These are phyloP conservation scores for Colletotrichum noveboracense DNA, from an alignment of 2,329 filamentous ascomycete genomes.

Conservation along the genomic window DNA sequence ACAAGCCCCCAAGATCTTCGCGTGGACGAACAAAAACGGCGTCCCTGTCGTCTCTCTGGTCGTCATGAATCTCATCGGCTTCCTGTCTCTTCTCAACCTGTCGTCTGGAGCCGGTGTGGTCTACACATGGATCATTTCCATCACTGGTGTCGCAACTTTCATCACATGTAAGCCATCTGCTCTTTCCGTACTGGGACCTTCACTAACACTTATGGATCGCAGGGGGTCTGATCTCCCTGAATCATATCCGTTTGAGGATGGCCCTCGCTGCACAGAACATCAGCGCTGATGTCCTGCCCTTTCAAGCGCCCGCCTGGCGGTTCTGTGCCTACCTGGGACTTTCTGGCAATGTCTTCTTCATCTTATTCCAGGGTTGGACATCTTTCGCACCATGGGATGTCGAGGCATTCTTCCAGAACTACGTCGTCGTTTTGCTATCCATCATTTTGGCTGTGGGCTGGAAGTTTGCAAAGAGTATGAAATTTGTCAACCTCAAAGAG, in stretches of 20 bases:
- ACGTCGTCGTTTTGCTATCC: not conserved
- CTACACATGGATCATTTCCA: not conserved
- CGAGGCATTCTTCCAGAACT: not conserved
- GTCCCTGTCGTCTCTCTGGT: slow-evolving; percentile 28
- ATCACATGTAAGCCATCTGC: not conserved
- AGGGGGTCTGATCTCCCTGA: not conserved
- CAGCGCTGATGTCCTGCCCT: not conserved
- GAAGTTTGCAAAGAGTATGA: not conserved
- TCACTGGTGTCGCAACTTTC: not conserved
- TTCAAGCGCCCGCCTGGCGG: not conserved
- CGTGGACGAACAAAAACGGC: slow-evolving; percentile 53
- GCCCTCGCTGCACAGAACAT: not conserved
- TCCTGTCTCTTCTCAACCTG: slow-evolving; percentile 21
- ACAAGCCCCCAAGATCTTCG: slow-evolving; percentile 56
- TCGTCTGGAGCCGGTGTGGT: not conserved
- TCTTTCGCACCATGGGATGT: not conserved
- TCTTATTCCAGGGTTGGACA: not conserved
- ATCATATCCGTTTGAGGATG: not conserved
- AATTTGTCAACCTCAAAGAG: not conserved
- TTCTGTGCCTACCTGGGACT: not conserved
- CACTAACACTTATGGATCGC: too few relatives aligned
- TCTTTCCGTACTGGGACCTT: fast-evolving
- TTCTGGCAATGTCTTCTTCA: not conserved
- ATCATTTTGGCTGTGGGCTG: not conserved
- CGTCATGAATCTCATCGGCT: slow-evolving; percentile 20